These are phyloP conservation scores for Meyerozyma smithsonii DNA, from an alignment of 1,139 yeast genomes.

Conservation along the genomic window DNA sequence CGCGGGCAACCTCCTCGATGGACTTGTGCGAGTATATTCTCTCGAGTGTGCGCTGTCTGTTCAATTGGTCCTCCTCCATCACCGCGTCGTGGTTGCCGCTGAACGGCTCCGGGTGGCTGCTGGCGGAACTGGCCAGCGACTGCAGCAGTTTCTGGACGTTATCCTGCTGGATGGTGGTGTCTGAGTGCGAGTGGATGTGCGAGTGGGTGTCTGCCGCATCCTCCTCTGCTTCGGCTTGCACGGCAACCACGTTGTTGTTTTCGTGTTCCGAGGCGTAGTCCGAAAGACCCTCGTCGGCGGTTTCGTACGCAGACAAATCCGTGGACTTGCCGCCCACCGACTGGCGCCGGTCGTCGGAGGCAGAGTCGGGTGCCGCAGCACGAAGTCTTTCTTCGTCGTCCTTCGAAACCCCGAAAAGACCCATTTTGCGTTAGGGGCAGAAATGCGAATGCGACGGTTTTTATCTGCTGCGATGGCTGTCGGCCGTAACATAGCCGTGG, in stretches of 20 bases:
- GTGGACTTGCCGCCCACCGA: slow-evolving; percentile 6
- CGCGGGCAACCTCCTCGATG: slow-evolving; percentile 13
- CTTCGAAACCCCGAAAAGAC: neutral
- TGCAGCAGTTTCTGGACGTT: neutral
- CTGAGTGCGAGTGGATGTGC: neutral
- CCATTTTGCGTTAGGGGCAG: neutral
- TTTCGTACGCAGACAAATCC: slow-evolving; percentile 26
- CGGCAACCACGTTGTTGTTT: slow-evolving; percentile 4
- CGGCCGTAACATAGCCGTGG: neutral
- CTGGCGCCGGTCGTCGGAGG: neutral
- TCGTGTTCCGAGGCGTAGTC: neutral
- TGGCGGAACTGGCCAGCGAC: neutral
- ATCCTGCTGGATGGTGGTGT: neutral
- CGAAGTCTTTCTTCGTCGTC: neutral
- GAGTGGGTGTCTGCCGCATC: slow-evolving; percentile 7
- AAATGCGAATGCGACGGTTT: neutral
- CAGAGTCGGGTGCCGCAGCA: neutral
- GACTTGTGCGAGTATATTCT: slow-evolving; percentile 16
- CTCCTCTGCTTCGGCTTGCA: slow-evolving; percentile 5
- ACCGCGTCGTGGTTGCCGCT: neutral
- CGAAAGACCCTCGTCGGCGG: slow-evolving; percentile 30
- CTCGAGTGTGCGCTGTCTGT: slow-evolving; percentile 18
- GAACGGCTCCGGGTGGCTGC: neutral
- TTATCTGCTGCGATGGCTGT: neutral
- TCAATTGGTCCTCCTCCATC: slow-evolving; percentile 16